A percentile compares a stretch with the other conserved stretches of the same genome.
phyloP scores from a whole-genome alignment of 2,329 filamentous ascomycete genomes.

The Orbilia brochopaga region DNA sequence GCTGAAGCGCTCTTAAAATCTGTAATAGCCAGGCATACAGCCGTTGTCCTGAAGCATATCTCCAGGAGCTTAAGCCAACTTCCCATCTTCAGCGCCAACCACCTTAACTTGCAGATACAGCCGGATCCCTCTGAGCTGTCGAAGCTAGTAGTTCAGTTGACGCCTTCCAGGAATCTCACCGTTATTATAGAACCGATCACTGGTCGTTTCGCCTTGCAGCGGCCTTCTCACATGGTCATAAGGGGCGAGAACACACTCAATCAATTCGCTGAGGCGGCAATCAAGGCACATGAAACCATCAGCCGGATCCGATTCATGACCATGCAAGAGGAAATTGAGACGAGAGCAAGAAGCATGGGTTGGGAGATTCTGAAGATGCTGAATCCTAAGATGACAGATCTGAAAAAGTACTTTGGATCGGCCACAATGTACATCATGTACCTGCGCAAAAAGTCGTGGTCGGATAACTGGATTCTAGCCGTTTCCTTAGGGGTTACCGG shows the following conservation, averaged over 20 bases:
- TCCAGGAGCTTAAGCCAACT: constrained; percentile 67
- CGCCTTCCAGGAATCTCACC: constrained; percentile 66
- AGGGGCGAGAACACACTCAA: constrained; percentile 72
- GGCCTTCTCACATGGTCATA: constrained; percentile 65
- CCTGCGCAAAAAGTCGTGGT: constrained; percentile 76
- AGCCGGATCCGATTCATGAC: constrained; percentile 69
- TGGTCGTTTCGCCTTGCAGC: constrained; percentile 74
- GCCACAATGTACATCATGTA: constrained; percentile 70
- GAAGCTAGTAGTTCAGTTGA: constrained; percentile 72
- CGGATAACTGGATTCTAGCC: constrained; percentile 72
- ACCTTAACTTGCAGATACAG: constrained; percentile 66
- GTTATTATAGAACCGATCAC: constrained; percentile 77
- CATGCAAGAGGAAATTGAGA: constrained; percentile 68
- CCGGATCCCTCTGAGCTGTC: constrained; percentile 70
- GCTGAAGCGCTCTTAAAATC: constrained; percentile 75
- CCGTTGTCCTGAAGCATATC: constrained; percentile 72
- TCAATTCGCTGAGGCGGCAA: constrained; percentile 63
- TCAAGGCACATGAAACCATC: constrained; percentile 66
- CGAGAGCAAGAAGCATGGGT: constrained; percentile 67
- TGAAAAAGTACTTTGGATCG: constrained; percentile 68
- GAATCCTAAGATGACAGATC: constrained; percentile 62
- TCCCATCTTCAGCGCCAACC: constrained; percentile 69
- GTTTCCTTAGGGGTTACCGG: constrained; percentile 73
- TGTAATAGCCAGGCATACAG: constrained; percentile 76
- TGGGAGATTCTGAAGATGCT: constrained; percentile 67